A percentile compares a stretch with the other conserved stretches of the same genome.
These are phyloP conservation scores for Cercospora citrullina DNA, from an alignment of 2,329 filamentous ascomycete genomes.

Conservation along the genomic window DNA sequence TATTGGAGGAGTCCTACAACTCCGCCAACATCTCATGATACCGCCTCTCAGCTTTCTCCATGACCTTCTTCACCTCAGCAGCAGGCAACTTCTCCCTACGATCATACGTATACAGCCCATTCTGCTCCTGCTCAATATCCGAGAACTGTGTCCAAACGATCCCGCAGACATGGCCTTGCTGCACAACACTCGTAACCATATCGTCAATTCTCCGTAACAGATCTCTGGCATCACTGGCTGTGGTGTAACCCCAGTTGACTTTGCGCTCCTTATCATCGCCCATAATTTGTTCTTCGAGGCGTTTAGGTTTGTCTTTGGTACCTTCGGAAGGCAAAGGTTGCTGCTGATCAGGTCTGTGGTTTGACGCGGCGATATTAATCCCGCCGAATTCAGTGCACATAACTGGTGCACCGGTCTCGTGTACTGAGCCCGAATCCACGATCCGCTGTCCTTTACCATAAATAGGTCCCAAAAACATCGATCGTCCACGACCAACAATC, in stretches of 20 bases:
- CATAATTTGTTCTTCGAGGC: constrained; percentile 60
- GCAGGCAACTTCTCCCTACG: constrained; percentile 62
- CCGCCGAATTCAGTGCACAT: constrained; percentile 69
- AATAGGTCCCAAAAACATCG: constrained; percentile 58
- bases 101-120: constrained; percentile 65
- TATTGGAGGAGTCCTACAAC: not conserved
- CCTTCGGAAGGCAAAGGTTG: not conserved
- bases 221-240: constrained; percentile 61
- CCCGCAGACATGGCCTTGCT: constrained; percentile 59
- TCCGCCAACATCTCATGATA: constrained; percentile 43
- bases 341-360: constrained; percentile 32
- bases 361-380: constrained; percentile 61
- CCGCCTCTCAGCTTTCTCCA: constrained; percentile 53
- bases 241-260: constrained; percentile 68
- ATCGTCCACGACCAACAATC: constrained; percentile 58
- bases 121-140: constrained; percentile 67
- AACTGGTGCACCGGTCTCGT: constrained; percentile 58
- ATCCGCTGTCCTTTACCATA: constrained; percentile 35
- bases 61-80: constrained; percentile 57
- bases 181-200: constrained; percentile 59
- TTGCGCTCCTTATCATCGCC: constrained; percentile 36
- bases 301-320: constrained; percentile 57
- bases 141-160: constrained; percentile 67
- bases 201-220: constrained; percentile 59
- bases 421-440: constrained; percentile 52